A percentile compares a stretch with the other conserved stretches of the same genome.
phyloP scores from a whole-genome alignment of 1,284 basidiomycete species.

The Psilocybe mexicana region DNA sequence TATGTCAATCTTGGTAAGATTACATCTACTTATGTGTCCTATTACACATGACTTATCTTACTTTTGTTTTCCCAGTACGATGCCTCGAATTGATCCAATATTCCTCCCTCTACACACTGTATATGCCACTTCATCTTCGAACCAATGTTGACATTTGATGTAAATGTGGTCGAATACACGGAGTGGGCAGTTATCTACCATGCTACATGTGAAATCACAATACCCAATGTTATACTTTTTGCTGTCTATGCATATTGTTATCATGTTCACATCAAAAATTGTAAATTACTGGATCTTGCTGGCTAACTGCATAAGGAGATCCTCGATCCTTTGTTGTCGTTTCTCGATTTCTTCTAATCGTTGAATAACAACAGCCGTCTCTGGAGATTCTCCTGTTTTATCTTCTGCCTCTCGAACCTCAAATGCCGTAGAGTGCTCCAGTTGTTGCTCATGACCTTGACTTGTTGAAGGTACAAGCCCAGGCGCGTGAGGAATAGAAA shows the following conservation, averaged over 20 bases:
- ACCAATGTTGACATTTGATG: no score
- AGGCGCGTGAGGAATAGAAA: slow-evolving; percentile 2
- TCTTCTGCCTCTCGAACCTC: slow-evolving; percentile 40
- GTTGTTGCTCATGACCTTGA: slow-evolving; percentile 13
- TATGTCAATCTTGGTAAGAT: slow-evolving; percentile 29
- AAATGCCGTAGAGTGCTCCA: slow-evolving; percentile 18
- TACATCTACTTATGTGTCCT: neutral
- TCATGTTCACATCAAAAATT: no score
- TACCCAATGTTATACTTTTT: neutral
- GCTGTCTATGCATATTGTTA: no score
- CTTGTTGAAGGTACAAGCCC: slow-evolving; percentile 12
- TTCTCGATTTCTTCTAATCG: slow-evolving; percentile 61
- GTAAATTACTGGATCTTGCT: neutral
- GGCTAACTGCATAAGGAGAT: slow-evolving; percentile 45
- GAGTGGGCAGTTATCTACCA: no score
- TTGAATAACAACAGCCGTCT: slow-evolving; percentile 31
- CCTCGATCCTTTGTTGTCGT: slow-evolving; percentile 65
- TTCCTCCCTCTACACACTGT: no score
- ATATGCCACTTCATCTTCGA: no score
- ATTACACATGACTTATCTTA: neutral
- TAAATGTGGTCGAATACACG: no score
- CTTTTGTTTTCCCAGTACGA: slow-evolving; percentile 1
- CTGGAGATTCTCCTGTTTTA: slow-evolving; percentile 15
- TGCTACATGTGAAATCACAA: neutral
- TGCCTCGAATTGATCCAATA: neutral